These are phyloP conservation scores for Epichloe sp. DNA, from an alignment of 2,329 filamentous ascomycete genomes.

Conservation along the genomic window DNA sequence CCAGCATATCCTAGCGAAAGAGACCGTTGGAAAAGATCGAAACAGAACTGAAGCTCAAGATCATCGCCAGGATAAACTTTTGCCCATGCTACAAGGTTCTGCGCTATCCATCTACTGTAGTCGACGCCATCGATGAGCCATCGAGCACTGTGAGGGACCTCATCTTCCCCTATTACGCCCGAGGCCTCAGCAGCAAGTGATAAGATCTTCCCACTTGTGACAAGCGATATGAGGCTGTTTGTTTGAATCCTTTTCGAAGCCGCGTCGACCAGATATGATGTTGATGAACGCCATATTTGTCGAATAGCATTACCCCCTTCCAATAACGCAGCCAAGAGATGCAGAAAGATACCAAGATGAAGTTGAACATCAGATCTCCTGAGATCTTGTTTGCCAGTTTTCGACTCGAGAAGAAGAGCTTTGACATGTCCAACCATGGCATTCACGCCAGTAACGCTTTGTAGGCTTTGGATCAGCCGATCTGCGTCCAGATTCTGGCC, in stretches of 20 bases:
- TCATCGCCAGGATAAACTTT: conserved; percentile 16
- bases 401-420: conserved; percentile 41
- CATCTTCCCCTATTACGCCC: conserved; percentile 28
- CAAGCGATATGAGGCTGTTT: conserved; percentile 26
- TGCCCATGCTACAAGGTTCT: conserved; percentile 41
- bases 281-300: conserved; percentile 25
- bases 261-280: conserved; percentile 10
- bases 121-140: conserved; percentile 54
- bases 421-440: conserved; percentile 60
- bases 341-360: conserved; percentile 30
- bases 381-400: conserved; percentile 21
- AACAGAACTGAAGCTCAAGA: conserved; percentile 27
- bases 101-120: conserved; percentile 61
- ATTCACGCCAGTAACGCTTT: conserved; percentile 64
- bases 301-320: conserved; percentile 22
- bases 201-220: conserved; percentile 36
- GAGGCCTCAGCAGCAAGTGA: conserved; percentile 44
- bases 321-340: conserved; percentile 31
- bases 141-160: conserved; percentile 9
- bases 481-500: conserved; percentile 24
- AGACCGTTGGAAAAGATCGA: conserved; percentile 41
- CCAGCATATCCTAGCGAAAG: conserved; percentile 62
- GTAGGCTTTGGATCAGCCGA: conserved; percentile 50
- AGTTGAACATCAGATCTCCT: conserved; percentile 29
- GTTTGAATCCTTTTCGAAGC: conserved; percentile 19